Evolutionary conservation across 1,139 yeast genomes (phyloP), one percentile per base, ranked within the genome.

Genomic region (Geotrichum aggregatum): DNA sequence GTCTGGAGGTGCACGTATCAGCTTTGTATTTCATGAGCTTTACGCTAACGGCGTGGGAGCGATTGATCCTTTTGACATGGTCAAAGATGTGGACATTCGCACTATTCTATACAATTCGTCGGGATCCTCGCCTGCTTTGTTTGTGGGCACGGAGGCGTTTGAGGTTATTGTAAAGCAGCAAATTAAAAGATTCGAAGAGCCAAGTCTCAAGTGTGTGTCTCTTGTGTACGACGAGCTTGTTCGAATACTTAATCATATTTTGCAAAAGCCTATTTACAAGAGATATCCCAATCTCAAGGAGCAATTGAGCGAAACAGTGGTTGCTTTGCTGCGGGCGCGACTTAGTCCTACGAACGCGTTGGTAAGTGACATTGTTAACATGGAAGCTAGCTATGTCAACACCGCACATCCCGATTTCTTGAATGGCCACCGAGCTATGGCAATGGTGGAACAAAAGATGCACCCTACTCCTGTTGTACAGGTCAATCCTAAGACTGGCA

Each of bases 371-470:
- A 76, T 92, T 50, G 91, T 92, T 59, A 75, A 72, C 56, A 75
- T 95, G 58, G 98, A 92, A 71, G 91, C 87, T 66, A 87, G 96
- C 16, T 92, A 92, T 70, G 91, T 92, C 63, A 92, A 92, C 70
- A 92, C 98, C 14, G 98, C 97, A 1, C 98, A 92, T 66, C 98
- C 98, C 3, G 98, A 92, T 67, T 79, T 92, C 63, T 76, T 92
- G 63, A 89, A 87, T 70, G 98, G 98, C 49, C 81, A 92, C 19
- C 95, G 88, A 67, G 98, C 98, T 2, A 84, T 92, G 88, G 82
- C 92, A 1, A 84, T 88, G 67, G 97, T 92, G 34, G 91, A 87
- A 66, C 96, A 91, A 58, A 86, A 82, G 66, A 73, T 87, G 70
- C 92, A 87, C 65, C 94, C 95, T 50, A 74, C 78, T 58, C 86